phyloP scores from a whole-genome alignment of 2,329 filamentous ascomycete species.

The Xylaria sp. region DNA sequence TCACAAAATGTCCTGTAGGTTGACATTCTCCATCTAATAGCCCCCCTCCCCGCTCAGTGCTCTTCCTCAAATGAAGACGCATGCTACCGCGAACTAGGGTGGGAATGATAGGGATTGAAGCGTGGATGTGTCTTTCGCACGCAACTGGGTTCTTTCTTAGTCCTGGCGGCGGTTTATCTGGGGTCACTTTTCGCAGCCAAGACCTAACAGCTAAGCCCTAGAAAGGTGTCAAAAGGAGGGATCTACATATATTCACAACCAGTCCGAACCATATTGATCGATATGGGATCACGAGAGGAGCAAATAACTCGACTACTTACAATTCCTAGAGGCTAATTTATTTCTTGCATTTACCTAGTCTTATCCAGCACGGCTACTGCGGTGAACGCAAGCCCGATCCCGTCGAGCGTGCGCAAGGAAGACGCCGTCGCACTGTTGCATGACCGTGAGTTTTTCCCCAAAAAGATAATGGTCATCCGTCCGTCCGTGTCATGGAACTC shows the following conservation, averaged over 20 bases:
- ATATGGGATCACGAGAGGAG: too few relatives aligned
- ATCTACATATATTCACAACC: not conserved
- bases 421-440: constrained; percentile 58
- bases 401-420: constrained; percentile 44
- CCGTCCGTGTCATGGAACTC: not conserved
- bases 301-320: too few relatives aligned
- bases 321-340: too few relatives aligned
- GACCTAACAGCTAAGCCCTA: not conserved
- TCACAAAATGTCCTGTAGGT: constrained; percentile 47
- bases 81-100: not conserved
- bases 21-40: not conserved
- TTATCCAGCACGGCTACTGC: constrained; percentile 58
- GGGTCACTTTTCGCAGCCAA: not conserved
- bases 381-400: constrained; percentile 57
- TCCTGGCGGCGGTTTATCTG: not conserved
- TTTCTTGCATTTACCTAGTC: constrained; percentile 46
- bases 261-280: not conserved
- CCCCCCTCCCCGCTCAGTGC: not conserved
- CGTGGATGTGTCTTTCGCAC: not conserved
- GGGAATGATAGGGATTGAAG: not conserved
- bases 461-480: not conserved
- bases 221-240: not conserved
- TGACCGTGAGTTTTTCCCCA: constrained; percentile 48
- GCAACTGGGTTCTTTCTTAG: not conserved
- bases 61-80: not conserved